phyloP scores from a whole-genome alignment of 2,329 filamentous ascomycete species.

The Clonostachys rosea region DNA sequence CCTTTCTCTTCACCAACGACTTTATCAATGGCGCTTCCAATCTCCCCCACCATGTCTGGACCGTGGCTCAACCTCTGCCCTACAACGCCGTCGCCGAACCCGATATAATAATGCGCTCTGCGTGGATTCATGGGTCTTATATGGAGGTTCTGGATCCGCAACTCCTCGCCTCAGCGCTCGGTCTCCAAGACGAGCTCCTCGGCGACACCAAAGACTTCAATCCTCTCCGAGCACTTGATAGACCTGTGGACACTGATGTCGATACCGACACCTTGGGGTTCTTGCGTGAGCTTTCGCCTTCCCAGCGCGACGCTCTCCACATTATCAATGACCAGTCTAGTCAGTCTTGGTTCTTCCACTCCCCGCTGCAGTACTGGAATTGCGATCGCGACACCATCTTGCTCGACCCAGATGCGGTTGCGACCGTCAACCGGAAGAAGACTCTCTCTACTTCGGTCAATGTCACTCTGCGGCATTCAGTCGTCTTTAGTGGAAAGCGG shows the following conservation, averaged over 20 bases:
- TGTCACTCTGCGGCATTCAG: slow-evolving; percentile 70
- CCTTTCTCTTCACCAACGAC: slow-evolving; percentile 70
- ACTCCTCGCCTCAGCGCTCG: slow-evolving; percentile 61
- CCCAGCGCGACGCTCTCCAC: slow-evolving; percentile 50
- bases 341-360: slow-evolving; percentile 73
- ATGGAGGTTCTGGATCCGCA: slow-evolving; percentile 68
- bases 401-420: slow-evolving; percentile 57
- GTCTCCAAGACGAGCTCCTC: slow-evolving; percentile 66
- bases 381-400: slow-evolving; percentile 56
- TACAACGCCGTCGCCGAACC: slow-evolving; percentile 44
- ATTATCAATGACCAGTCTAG: slow-evolving; percentile 55
- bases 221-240: slow-evolving; percentile 27
- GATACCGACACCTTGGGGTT: slow-evolving; percentile 15
- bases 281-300: slow-evolving; percentile 26
- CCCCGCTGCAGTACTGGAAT: slow-evolving; percentile 78
- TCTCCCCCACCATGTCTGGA: slow-evolving; percentile 78
- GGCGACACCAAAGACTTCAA: slow-evolving; percentile 54
- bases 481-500: slow-evolving; percentile 77
- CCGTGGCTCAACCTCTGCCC: slow-evolving; percentile 61
- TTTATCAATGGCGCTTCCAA: slow-evolving; percentile 67
- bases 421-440: slow-evolving; percentile 64
- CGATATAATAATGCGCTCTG: slow-evolving; percentile 77
- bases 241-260: slow-evolving; percentile 7
- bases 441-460: slow-evolving; percentile 63
- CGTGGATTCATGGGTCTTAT: slow-evolving; percentile 78